Evolutionary conservation across 2,329 filamentous ascomycete species (phyloP), one percentile per base, ranked within the genome.

Genomic region (Colletotrichum theobromicola): DNA sequence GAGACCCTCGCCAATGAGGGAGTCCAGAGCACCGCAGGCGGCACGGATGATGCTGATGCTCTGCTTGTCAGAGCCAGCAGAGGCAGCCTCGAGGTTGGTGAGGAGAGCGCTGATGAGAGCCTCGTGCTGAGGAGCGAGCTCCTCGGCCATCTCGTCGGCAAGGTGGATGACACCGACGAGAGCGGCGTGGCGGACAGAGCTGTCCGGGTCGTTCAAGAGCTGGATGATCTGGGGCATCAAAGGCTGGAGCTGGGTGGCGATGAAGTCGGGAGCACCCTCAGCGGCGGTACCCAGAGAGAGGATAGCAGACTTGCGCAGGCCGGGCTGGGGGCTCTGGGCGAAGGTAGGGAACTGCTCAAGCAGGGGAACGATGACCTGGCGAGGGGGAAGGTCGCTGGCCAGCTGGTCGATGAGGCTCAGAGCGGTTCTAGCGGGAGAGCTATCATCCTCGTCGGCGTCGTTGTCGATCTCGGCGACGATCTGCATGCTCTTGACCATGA

Each of bases 251-350:
- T 99, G 97, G 24, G 96, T 98, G 77, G 95, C 95, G 81, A 98
- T 95, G 85, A 98, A 99, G 84, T 99, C 97, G 18, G 97, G 97
- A 34, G 97, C 96, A 79, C 97, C 97, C 88, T 98, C 97, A 67
- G 98, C 96, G 79, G 95, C 96, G 88, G 96, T 97, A 74, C 96
- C 96, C 7, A 99, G 90, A 63, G 96, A 94, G 76, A 98, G 90
- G 81, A 98, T 97, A 85, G 94, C 96, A 69, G 96, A 96, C 85
- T 96, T 94, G 75, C 96, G 93, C 86, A 94, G 94, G 79, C 95
- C 93, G 42, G 95, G 90, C 80, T 97, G 90, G 74, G 89, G 85
- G 81, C 92, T 93, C 79, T 90, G 90, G 78, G 96, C 95, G 82
- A 97, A 98, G 78, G 91, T 90, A 46, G 95, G 93, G 78, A 98